Evolutionary conservation across 2,329 filamentous ascomycete genomes (phyloP).

Genomic region (Clonostachys rosea): DNA sequence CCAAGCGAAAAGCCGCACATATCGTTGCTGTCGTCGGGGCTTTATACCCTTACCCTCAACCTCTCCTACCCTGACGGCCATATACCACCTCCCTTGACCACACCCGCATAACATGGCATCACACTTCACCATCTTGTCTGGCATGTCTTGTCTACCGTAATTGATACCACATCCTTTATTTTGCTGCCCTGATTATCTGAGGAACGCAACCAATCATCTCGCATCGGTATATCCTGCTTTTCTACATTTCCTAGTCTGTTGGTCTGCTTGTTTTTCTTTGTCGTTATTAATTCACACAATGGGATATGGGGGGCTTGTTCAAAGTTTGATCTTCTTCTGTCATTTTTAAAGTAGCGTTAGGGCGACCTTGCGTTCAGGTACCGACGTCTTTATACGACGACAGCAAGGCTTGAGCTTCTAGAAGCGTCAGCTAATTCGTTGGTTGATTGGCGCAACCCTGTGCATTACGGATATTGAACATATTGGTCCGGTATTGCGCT

Average conservation of each 20-base stretch:
- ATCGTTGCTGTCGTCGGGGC: constrained; percentile 17
- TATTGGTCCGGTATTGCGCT: too few species aligned
- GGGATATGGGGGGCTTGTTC: constrained; percentile 1
- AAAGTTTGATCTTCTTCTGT: too few species aligned
- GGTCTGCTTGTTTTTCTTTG: constrained; percentile 1
- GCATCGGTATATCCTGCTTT: background rate
- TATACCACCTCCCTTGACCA: too few species aligned
- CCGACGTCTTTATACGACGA: background rate
- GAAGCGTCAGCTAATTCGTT: background rate
- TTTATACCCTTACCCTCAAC: background rate
- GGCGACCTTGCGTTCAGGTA: too few species aligned
- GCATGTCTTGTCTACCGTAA: background rate
- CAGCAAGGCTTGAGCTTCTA: background rate
- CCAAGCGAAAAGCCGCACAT: constrained; percentile 12
- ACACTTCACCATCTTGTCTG: background rate
- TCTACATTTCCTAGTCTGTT: background rate
- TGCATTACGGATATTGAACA: background rate
- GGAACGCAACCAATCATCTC: too few species aligned
- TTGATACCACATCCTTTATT: constrained; percentile 5
- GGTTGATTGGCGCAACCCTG: background rate
- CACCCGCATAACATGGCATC: background rate
- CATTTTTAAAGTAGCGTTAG: too few species aligned
- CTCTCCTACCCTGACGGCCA: background rate
- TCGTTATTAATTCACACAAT: background rate
- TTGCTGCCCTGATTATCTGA: background rate